Evolutionary conservation across 2,329 filamentous ascomycete species (phyloP).

Genomic region (Pseudocercospora musae): DNA sequence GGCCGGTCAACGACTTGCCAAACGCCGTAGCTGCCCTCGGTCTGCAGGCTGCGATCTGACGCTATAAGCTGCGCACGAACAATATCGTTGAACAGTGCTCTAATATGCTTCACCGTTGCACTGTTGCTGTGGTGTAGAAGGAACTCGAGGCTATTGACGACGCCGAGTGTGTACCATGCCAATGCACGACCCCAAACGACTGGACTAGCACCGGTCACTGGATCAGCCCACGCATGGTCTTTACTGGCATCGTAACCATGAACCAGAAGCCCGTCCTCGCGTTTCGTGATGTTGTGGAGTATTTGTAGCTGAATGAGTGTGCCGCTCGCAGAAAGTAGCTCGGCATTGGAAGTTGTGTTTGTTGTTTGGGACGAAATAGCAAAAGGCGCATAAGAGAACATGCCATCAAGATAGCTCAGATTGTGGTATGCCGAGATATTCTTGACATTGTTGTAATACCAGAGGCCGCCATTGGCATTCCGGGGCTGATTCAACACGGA

Average conservation of each 20-base stretch:
- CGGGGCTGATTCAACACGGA: conserved; percentile 32
- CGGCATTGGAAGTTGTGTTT: conserved; percentile 6
- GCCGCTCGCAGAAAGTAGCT: conserved; percentile 20
- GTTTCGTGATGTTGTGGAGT: conserved; percentile 45
- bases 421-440: conserved; percentile 43
- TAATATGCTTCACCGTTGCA: conserved; percentile 32
- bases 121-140: conserved; percentile 29
- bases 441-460: conserved; percentile 34
- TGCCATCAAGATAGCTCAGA: conserved; percentile 54
- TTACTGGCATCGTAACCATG: conserved; percentile 55
- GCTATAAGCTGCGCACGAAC: conserved; percentile 39
- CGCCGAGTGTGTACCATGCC: conserved; percentile 54
- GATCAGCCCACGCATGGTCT: conserved; percentile 52
- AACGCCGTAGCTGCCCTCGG: conserved; percentile 43
- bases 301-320: conserved; percentile 45
- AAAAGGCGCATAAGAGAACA: conserved; percentile 51
- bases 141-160: conserved; percentile 49
- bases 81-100: conserved; percentile 40
- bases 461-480: conserved; percentile 33
- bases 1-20: conserved; percentile 56
- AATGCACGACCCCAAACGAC: conserved; percentile 54
- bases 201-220: conserved; percentile 49
- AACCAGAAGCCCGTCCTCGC: conserved; percentile 45
- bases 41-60: conserved; percentile 33
- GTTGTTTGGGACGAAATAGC: conserved; percentile 30